Conservation (phyloP, 2,329 filamentous ascomycete species). For the Diaporthe vexans region DNA sequence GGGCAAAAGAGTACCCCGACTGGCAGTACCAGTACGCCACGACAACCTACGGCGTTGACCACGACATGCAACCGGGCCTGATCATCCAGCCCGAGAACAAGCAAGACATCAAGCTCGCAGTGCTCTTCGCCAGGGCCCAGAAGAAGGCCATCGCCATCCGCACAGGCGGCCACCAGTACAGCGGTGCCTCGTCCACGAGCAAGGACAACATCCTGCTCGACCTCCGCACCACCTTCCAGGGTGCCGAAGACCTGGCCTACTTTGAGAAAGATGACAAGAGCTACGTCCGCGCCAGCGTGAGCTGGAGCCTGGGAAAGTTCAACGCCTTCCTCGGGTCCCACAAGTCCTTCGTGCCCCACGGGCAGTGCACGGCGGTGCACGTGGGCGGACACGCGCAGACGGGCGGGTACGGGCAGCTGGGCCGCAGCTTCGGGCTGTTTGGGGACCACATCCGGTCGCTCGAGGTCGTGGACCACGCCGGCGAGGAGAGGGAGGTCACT, state of each 20-base stretch:
- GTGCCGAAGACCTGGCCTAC: conserved; percentile 49
- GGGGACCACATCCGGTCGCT: conserved; percentile 66
- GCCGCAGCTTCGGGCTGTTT: conserved; percentile 64
- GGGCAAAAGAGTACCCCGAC: conserved; percentile 16
- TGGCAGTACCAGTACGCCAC: conserved; percentile 61
- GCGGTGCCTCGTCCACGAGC: conserved; percentile 61
- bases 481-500: conserved; percentile 60
- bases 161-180: conserved; percentile 65
- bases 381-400: conserved; percentile 63
- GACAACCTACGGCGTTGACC: conserved; percentile 56
- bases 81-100: conserved; percentile 60
- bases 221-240: conserved; percentile 56
- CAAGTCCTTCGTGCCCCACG: conserved; percentile 60
- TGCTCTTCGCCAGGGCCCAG: conserved; percentile 57
- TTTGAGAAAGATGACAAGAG: conserved; percentile 52
- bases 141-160: conserved; percentile 60
- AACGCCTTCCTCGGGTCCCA: conserved; percentile 57
- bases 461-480: conserved; percentile 62
- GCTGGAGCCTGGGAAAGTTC: conserved; percentile 58
- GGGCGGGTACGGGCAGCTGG: conserved; percentile 62
- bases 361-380: conserved; percentile 61
- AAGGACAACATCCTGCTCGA: conserved; percentile 62
- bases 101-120: conserved; percentile 56
- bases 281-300: conserved; percentile 56
- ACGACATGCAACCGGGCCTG: conserved; percentile 58